Percentiles rank a stretch among this genome's conserved stretches.
These are phyloP conservation scores for Tolypocladium inflatum DNA, from an alignment of 2,329 filamentous ascomycete genomes.

Conservation along the genomic window DNA sequence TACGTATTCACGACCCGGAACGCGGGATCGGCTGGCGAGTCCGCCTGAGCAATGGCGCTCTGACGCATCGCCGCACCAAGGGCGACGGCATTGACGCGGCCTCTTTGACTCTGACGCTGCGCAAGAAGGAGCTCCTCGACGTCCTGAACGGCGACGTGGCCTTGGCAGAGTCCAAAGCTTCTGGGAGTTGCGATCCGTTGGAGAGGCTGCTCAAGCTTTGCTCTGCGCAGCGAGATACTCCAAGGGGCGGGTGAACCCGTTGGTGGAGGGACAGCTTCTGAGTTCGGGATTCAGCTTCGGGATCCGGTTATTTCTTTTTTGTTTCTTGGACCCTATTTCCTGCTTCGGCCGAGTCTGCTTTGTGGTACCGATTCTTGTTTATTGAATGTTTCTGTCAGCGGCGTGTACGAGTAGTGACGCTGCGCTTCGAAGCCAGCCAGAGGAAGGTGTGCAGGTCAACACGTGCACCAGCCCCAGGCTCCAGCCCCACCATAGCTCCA, in stretches of 20 bases:
- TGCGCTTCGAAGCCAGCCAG: no score
- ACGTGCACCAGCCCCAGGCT: no score
- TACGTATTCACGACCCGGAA: slow-evolving; percentile 1
- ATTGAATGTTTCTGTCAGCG: no score
- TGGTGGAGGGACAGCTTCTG: no score
- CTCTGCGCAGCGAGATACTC: not conserved
- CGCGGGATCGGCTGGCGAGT: not conserved
- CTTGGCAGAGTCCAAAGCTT: not conserved
- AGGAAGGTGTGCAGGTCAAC: no score
- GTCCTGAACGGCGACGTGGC: not conserved
- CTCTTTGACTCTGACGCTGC: not conserved
- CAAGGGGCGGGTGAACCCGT: no score
- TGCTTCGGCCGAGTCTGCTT: no score
- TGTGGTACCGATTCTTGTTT: no score
- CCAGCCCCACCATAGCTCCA: not conserved
- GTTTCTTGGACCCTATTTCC: no score
- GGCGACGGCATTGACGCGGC: not conserved
- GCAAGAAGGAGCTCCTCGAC: not conserved
- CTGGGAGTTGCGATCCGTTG: not conserved
- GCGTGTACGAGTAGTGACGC: no score
- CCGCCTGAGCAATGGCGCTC: slow-evolving; percentile 3
- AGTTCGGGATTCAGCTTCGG: no score
- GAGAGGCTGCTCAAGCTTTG: not conserved
- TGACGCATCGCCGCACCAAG: not conserved
- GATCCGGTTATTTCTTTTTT: no score